Evolutionary conservation across 768 basidiomycete species (phyloP), one percentile per base, ranked within the genome.

Genomic region (Phaeolepiota aurea): DNA sequence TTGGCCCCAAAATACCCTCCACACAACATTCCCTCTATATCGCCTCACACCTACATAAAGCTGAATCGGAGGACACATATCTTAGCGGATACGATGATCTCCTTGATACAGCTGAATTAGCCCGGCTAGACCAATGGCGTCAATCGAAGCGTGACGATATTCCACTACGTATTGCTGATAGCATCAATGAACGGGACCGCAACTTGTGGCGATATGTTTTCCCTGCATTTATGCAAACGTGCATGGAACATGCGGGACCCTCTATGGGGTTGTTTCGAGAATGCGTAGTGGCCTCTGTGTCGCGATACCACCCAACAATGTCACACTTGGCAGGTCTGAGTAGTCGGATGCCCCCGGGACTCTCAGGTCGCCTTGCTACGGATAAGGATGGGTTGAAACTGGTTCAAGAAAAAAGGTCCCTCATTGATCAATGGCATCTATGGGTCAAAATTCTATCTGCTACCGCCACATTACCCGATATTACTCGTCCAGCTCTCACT

Each of bases 391-490:
- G 74, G 0, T 50, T 65, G 18, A 76, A 70, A 38, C 47, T 71
- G 4, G 63, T 81, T 10, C 58, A 62, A 25, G 84, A 86, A 4
- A 77, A 79, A 49, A 76, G 67, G 51, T 54, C 56, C 12, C 55
- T 77, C 14, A 68, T 87, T 21, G 77, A 80, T 32, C 87, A 91
- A 57, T 91, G 88, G 88, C 73, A 82, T 44, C 62, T 79, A 15
- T 90, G 88, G 88, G 69, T 89, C 39, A 86, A 86, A 46, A 70
- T 84, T 15, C 69, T 94, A n/a, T 91, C 86, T 48, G 74, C 82
- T n/a, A 89, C 87, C 1, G 80, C 87, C 3, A 64, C 74, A 2
- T 67, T 81, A 3, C 72, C 78, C 1, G 87, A 88, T 33, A 57
- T 65, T 4, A 63, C 68, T 28, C 72, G 79, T 20, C 74, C 75